These are phyloP conservation scores for Millerago galiae DNA, from an alignment of 805 yeast genomes.

Conservation along the genomic window DNA sequence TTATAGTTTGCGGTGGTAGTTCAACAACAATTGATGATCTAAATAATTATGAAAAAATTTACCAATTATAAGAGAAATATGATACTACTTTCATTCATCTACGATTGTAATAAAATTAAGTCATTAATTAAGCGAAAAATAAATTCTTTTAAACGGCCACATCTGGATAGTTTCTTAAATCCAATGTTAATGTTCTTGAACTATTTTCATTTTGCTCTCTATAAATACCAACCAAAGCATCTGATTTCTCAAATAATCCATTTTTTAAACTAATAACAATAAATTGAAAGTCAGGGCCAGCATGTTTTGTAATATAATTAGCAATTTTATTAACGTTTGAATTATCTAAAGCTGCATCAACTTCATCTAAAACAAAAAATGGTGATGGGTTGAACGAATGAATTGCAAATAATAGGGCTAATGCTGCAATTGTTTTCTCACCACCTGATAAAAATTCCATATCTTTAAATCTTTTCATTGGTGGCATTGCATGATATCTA, in stretches of 20 bases:
- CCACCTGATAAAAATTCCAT: constrained; percentile 95
- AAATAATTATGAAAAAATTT: constrained; percentile 10
- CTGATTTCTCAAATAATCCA: constrained; percentile 80
- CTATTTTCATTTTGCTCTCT: constrained; percentile 71
- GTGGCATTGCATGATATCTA: constrained; percentile 93
- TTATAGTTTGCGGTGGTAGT: constrained; percentile 56
- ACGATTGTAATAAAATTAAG: background rate
- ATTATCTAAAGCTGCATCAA: constrained; percentile 96
- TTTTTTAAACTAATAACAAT: constrained; percentile 90
- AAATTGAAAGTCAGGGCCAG: constrained; percentile 78
- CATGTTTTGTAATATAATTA: constrained; percentile 69
- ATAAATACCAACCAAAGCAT: constrained; percentile 88
- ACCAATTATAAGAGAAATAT: constrained; percentile 4
- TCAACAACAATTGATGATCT: constrained; percentile 29
- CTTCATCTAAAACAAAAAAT: constrained; percentile 91
- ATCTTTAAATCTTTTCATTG: constrained; percentile 85
- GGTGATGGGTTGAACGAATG: constrained; percentile 93
- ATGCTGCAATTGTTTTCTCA: constrained; percentile 93
- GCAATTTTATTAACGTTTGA: constrained; percentile 84
- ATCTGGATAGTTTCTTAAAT: constrained; percentile 55
- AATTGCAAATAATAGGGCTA: constrained; percentile 85
- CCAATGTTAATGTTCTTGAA: constrained; percentile 68
- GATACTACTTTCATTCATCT: background rate
- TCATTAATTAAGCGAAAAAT: background rate
- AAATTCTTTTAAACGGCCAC: constrained; percentile 3